Percentiles rank a stretch among this genome's conserved stretches.
These are phyloP conservation scores for Otatea glauca DNA, from an alignment of 176 grass and related monocot species.

Conservation along the genomic window DNA sequence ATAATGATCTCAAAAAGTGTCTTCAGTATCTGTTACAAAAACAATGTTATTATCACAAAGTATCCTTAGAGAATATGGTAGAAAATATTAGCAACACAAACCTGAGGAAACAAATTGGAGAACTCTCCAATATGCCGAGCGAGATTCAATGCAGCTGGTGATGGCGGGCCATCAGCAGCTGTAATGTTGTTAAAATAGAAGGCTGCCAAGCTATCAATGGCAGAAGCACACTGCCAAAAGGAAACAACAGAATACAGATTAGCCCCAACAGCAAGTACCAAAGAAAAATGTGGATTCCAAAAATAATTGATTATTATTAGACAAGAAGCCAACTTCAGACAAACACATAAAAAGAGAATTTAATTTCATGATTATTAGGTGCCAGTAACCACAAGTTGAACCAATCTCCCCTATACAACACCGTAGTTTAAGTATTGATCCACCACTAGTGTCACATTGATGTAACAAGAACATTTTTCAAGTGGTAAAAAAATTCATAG, in stretches of 20 bases:
- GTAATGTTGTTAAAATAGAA: conserved; percentile 98
- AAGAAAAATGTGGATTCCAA: neutral
- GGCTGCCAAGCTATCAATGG: conserved; percentile 87
- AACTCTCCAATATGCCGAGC: conserved; percentile 81
- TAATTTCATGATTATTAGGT: neutral
- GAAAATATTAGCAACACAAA: conserved; percentile 47
- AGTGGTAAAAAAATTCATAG: conserved; percentile 20
- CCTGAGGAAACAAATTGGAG: conserved; percentile 93
- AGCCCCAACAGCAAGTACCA: conserved; percentile 20
- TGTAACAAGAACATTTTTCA: conserved; percentile 30
- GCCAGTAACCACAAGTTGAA: neutral
- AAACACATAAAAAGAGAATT: conserved; percentile 31
- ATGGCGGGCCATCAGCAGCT: conserved; percentile 74
- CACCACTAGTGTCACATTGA: neutral
- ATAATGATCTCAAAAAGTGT: conserved; percentile 97
- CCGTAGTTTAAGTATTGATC: neutral
- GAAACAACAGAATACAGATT: conserved; percentile 30
- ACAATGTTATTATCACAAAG: conserved; percentile 33
- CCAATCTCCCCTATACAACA: neutral
- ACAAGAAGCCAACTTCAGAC: conserved; percentile 12
- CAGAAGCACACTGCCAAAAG: conserved; percentile 84
- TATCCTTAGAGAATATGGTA: conserved; percentile 22
- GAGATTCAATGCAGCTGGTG: conserved; percentile 84
- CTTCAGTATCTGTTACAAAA: conserved; percentile 77
- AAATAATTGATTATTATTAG: neutral